Evolutionary conservation across 768 basidiomycete species (phyloP).

Genomic region (Hydnum rufescens): DNA sequence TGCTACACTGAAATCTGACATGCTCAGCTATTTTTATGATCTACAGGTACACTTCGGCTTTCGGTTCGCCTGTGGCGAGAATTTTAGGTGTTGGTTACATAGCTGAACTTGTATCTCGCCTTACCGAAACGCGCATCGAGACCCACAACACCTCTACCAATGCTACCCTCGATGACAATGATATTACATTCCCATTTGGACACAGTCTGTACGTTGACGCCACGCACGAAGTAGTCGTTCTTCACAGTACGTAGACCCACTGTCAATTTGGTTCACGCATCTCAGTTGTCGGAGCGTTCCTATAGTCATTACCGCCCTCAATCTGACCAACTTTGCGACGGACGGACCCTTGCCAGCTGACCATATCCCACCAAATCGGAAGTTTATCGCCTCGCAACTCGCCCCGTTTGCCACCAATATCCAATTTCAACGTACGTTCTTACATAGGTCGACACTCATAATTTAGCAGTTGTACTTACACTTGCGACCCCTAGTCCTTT

Average conservation of each 20-base stretch:
- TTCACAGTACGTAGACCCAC: constrained; percentile 37
- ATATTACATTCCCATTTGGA: constrained; percentile 17
- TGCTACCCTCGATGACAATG: constrained; percentile 20
- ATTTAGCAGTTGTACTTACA: background rate
- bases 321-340: constrained; percentile 51
- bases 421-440: constrained; percentile 58
- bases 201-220: constrained; percentile 22
- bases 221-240: constrained; percentile 68
- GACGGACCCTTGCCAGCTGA: constrained; percentile 57
- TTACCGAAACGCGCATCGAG: constrained; percentile 26
- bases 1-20: no score
- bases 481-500: constrained; percentile 11
- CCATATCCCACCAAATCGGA: constrained; percentile 37
- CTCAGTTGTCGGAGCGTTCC: background rate
- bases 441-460: background rate
- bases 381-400: constrained; percentile 16
- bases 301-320: constrained; percentile 65
- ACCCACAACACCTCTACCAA: constrained; percentile 22
- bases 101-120: constrained; percentile 65
- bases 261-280: background rate
- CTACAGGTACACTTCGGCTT: constrained; percentile 45
- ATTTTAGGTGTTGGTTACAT: constrained; percentile 63
- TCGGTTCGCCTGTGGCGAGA: constrained; percentile 62
- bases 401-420: constrained; percentile 23
- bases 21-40: background rate